Evolutionary conservation across 306 rosid species (phyloP).

Genomic region (Alnus rubra): DNA sequence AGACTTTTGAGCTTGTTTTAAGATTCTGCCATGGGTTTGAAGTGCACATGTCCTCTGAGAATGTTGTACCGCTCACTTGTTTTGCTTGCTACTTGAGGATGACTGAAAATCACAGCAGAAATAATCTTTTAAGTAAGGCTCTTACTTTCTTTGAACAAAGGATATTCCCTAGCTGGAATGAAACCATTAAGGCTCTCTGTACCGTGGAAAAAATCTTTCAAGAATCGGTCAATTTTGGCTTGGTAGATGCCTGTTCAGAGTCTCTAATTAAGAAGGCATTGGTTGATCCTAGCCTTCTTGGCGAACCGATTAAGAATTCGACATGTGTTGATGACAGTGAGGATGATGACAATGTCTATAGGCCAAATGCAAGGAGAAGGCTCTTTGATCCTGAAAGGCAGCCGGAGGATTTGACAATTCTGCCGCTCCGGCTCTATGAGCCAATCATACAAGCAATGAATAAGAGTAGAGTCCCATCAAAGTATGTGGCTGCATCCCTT

Average conservation of each 20-base stretch:
- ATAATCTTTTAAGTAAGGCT: slow-evolving; percentile 39
- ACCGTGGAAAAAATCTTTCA: slow-evolving; percentile 36
- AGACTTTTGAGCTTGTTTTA: slow-evolving; percentile 43
- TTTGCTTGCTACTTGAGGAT: slow-evolving; percentile 44
- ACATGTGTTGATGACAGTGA: slow-evolving; percentile 4
- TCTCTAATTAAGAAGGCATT: slow-evolving; percentile 41
- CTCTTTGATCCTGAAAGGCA: slow-evolving; percentile 41
- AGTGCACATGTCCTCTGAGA: slow-evolving; percentile 37
- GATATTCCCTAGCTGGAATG: slow-evolving; percentile 54
- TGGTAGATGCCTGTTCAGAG: slow-evolving; percentile 42
- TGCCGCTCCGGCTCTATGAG: slow-evolving; percentile 47
- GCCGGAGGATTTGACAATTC: slow-evolving; percentile 41
- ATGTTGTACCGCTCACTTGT: slow-evolving; percentile 44
- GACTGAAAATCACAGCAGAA: slow-evolving; percentile 47
- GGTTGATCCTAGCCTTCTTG: slow-evolving; percentile 41
- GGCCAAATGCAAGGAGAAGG: slow-evolving; percentile 44
- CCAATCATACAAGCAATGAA: slow-evolving; percentile 39
- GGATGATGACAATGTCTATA: neutral
- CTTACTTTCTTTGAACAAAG: slow-evolving; percentile 34
- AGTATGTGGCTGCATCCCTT: slow-evolving; percentile 41
- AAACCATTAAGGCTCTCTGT: slow-evolving; percentile 46
- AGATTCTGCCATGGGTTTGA: slow-evolving; percentile 51
- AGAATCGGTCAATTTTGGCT: slow-evolving; percentile 40
- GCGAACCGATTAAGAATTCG: slow-evolving; percentile 36
- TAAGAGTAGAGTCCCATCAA: slow-evolving; percentile 27